These are phyloP conservation scores for Paramecium octaurelia DNA, from an alignment of 73 alveolate species.

Conservation along the genomic window DNA sequence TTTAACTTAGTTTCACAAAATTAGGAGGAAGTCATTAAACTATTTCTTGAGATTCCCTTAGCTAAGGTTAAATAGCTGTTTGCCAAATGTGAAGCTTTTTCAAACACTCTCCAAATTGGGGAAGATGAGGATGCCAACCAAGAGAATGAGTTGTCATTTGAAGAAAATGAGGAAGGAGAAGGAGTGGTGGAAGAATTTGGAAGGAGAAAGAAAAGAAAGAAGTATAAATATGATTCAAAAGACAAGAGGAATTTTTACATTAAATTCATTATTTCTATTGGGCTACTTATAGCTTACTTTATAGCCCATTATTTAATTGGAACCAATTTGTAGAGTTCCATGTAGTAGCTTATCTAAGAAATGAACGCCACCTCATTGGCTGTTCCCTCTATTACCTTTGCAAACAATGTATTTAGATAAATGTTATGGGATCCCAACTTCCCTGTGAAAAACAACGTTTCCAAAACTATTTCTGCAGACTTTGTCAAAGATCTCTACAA, in stretches of 20 bases:
- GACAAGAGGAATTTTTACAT: constrained; percentile 55
- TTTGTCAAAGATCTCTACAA: constrained; percentile 22
- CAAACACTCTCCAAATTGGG: constrained; percentile 51
- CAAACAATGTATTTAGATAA: constrained; percentile 54
- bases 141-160: constrained; percentile 16
- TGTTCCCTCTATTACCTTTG: constrained; percentile 47
- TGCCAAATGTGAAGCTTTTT: constrained; percentile 57
- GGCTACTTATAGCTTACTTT: constrained; percentile 19
- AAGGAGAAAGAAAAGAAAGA: constrained; percentile 58
- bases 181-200: constrained; percentile 57
- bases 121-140: constrained; percentile 58
- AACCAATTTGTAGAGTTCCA: constrained; percentile 20
- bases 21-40: constrained; percentile 33
- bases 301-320: constrained; percentile 54
- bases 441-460: background rate
- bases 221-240: constrained; percentile 54
- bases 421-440: constrained; percentile 4
- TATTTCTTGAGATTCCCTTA: constrained; percentile 57
- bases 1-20: constrained; percentile 41
- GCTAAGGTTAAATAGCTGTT: constrained; percentile 50
- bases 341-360: constrained; percentile 3
- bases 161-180: constrained; percentile 54
- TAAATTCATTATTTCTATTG: constrained; percentile 30
- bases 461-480: background rate
- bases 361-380: constrained; percentile 50